A percentile compares a stretch with the other conserved stretches of the same genome.
phyloP scores from a whole-genome alignment of 495 filamentous ascomycete genomes.

The Penicillium turbatum region DNA sequence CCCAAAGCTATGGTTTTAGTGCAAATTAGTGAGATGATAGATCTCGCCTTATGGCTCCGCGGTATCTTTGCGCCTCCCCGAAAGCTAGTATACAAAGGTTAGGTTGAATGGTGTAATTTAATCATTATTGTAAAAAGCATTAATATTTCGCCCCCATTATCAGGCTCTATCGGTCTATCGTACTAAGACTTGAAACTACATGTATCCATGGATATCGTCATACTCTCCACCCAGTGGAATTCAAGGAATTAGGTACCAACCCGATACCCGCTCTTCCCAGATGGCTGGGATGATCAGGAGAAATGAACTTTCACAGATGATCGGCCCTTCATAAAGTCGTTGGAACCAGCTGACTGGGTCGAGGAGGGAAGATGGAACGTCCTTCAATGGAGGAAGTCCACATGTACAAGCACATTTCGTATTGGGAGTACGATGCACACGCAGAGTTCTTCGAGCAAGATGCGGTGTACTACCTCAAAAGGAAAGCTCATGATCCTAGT shows the following conservation, averaged over 20 bases:
- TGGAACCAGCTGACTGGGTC: slow-evolving; percentile 6
- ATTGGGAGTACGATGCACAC: neutral
- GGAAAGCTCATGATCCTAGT: neutral
- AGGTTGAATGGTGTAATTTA: neutral
- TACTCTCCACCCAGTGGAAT: slow-evolving; percentile 9
- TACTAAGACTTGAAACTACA: no score
- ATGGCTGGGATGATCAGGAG: slow-evolving; percentile 2
- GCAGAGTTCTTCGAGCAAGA: neutral
- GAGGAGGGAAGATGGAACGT: neutral
- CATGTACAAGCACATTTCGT: neutral
- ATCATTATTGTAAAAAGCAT: no score
- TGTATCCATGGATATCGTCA: no score
- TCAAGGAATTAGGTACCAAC: slow-evolving; percentile 9
- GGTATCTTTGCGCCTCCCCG: slow-evolving; percentile 21
- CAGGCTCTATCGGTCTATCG: neutral
- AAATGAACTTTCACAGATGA: neutral
- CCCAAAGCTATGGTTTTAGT: slow-evolving; percentile 42
- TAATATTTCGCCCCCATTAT: neutral
- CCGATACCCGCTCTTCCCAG: slow-evolving; percentile 9
- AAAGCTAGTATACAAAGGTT: neutral
- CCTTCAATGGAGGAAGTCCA: neutral
- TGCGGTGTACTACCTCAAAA: neutral
- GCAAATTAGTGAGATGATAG: slow-evolving; percentile 44
- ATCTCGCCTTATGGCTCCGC: slow-evolving; percentile 29
- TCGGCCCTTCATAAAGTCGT: neutral